Evolutionary conservation across 2,329 filamentous ascomycete genomes (phyloP).

Genomic region (Exophiala calicioides): DNA sequence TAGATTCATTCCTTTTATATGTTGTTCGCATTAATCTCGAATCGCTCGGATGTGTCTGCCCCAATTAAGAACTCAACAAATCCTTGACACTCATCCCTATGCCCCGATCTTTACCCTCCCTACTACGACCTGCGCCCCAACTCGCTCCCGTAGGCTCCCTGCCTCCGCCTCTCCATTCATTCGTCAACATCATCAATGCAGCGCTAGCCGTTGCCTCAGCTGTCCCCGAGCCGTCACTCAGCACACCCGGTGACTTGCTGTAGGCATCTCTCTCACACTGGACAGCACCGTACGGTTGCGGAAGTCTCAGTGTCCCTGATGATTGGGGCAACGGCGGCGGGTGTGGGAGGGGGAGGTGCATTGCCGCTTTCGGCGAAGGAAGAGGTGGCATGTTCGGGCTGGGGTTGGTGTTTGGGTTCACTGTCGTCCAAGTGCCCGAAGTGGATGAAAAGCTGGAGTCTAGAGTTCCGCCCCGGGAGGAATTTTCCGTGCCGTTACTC

Average conservation of each 20-base stretch:
- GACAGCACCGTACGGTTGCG: conserved; percentile 41
- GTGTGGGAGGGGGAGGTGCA: conserved; percentile 31
- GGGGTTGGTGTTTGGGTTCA: conserved; percentile 20
- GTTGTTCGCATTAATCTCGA: no score
- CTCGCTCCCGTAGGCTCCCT: conserved; percentile 20
- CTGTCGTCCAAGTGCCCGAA: conserved; percentile 15
- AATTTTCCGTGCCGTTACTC: conserved; percentile 18
- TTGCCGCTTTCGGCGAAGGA: conserved; percentile 29
- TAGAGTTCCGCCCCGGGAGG: conserved; percentile 3
- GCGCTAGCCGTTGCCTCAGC: conserved; percentile 77
- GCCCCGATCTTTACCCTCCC: conserved; percentile 34
- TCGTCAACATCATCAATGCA: conserved; percentile 84
- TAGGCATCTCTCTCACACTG: conserved; percentile 38
- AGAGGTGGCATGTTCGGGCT: conserved; percentile 31
- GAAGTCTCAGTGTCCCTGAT: conserved; percentile 20
- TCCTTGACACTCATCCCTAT: conserved; percentile 59
- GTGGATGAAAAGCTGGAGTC: conserved; percentile 8
- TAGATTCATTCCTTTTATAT: no score
- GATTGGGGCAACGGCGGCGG: conserved; percentile 4
- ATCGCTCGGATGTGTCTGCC: no score
- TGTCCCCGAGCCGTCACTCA: conserved; percentile 51
- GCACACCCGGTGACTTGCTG: conserved; percentile 32
- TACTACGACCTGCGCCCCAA: conserved; percentile 2
- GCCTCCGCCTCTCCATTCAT: conserved; percentile 61
- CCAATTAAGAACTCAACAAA: conserved; percentile 53